Evolutionary conservation across 768 basidiomycete species (phyloP), one percentile per base, ranked within the genome.

Genomic region (Phylloporus sp.): DNA sequence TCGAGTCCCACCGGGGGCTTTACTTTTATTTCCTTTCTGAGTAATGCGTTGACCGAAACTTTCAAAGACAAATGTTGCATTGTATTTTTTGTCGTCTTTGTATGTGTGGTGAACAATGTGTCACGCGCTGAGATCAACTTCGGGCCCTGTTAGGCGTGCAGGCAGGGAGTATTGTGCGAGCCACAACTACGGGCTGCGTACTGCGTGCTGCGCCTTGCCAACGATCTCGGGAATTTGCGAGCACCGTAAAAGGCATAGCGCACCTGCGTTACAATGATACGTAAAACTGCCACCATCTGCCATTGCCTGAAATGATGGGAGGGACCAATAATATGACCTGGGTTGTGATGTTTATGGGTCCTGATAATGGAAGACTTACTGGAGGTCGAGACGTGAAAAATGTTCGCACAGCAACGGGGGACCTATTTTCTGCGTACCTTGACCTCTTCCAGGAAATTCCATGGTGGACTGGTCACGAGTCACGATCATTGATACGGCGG

Each of bases 1-100:
- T 86, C 84, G 84, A 86, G 74, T 84, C 84, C 77, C 82, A 80
- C 81, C 79, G 76, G 82, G 83, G 82, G 84, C 81, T 78, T 42
- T 46, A 9, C 9, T 57, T 58, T 55, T 61, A 13, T 53, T 53
- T 49, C 44, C 38, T 27, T 50, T 50, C n/a, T 21, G 17, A 31
- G 41, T 6, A 33, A 8, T 24, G 17, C 26, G 2, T 21, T 32
- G 31, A 15, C 29, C 6, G 29, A 11, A 14, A 31, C 29, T 15
- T 31, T 15, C 18, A 35, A 35, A 17, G 1, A n/a, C n/a, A 14
- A 3, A 32, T 18, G 33, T 29, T 23, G 9, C 3, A 4, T 7
- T 17, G 3, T 20, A 18, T 23, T 49, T 33, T 29, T 50, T 20
- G 9, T 21, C 28, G 10, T 6, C 27, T 22, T n/a, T 24, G 18